These are phyloP conservation scores for Cyberlindnera xishuangbannaensis DNA, from an alignment of 805 yeast species.

Conservation along the genomic window DNA sequence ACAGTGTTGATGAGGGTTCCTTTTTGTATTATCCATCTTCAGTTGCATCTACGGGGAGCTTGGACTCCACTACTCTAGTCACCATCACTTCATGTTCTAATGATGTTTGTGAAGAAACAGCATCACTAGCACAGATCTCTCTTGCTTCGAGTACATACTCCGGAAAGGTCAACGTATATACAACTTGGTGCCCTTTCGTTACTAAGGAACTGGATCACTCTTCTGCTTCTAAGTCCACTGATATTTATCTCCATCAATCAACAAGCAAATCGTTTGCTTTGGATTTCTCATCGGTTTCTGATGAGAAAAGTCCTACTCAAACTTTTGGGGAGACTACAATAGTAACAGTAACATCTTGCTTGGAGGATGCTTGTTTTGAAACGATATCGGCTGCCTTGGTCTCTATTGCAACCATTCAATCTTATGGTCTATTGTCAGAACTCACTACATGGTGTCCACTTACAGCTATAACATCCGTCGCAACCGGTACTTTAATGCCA, in stretches of 20 bases:
- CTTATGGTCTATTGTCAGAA: constrained; percentile 24
- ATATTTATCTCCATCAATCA: no score
- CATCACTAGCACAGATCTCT: constrained; percentile 9
- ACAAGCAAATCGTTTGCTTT: no score
- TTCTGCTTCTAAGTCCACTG: no score
- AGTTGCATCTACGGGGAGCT: background rate
- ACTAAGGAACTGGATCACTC: background rate
- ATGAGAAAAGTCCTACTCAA: no score
- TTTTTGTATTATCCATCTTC: background rate
- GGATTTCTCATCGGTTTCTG: no score
- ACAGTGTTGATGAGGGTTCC: background rate
- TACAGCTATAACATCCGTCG: constrained; percentile 2
- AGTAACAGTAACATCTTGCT: constrained; percentile 21
- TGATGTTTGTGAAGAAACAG: constrained; percentile 8
- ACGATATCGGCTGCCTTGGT: constrained; percentile 17
- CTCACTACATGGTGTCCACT: constrained; percentile 24
- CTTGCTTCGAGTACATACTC: background rate
- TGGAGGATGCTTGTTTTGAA: constrained; percentile 8
- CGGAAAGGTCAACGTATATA: background rate
- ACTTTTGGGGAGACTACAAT: constrained; percentile 17
- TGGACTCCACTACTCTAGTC: constrained; percentile 12
- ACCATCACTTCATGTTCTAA: constrained; percentile 16
- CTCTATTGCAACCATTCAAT: constrained; percentile 29
- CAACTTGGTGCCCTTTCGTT: background rate
- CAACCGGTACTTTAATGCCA: no score